These are phyloP conservation scores for Lichtheimia ornata DNA, from an alignment of 371 early-diverging fungal species.

Conservation along the genomic window DNA sequence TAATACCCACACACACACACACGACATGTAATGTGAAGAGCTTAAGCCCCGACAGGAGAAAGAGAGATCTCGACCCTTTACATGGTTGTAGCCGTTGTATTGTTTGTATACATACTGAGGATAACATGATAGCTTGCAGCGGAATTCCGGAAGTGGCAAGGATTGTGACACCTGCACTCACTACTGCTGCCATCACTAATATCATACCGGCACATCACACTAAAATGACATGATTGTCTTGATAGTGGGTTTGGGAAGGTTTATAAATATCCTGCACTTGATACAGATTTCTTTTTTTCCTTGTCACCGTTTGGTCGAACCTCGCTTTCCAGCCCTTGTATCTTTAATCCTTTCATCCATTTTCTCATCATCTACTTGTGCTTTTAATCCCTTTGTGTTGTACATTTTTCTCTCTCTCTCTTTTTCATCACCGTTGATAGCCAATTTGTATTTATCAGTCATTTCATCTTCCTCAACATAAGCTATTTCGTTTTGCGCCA, in stretches of 20 bases:
- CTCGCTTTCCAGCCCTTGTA: conserved; percentile 9
- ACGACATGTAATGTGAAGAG: too few relatives aligned
- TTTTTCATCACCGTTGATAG: neutral
- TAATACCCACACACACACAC: too few relatives aligned
- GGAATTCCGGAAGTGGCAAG: too few relatives aligned
- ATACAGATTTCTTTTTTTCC: conserved; percentile 1
- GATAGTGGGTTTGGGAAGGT: neutral
- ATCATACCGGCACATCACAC: neutral
- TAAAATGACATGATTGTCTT: conserved; percentile 2
- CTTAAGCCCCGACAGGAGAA: too few relatives aligned
- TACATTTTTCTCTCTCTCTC: conserved; percentile 6
- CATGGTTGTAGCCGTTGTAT: too few relatives aligned
- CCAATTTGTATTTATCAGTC: conserved; percentile 1
- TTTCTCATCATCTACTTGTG: conserved; percentile 8
- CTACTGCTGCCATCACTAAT: too few relatives aligned
- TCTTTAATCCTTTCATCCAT: neutral
- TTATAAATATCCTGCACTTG: neutral
- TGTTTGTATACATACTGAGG: too few relatives aligned
- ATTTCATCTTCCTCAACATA: too few relatives aligned
- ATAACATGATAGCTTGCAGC: too few relatives aligned
- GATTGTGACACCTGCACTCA: too few relatives aligned
- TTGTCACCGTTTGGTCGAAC: conserved; percentile 5
- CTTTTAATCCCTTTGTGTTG: conserved; percentile 3
- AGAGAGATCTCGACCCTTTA: too few relatives aligned
- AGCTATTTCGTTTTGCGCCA: conserved; percentile 10